phyloP scores from a whole-genome alignment of 768 basidiomycete genomes.

The Pleurotus tuber-regium region DNA sequence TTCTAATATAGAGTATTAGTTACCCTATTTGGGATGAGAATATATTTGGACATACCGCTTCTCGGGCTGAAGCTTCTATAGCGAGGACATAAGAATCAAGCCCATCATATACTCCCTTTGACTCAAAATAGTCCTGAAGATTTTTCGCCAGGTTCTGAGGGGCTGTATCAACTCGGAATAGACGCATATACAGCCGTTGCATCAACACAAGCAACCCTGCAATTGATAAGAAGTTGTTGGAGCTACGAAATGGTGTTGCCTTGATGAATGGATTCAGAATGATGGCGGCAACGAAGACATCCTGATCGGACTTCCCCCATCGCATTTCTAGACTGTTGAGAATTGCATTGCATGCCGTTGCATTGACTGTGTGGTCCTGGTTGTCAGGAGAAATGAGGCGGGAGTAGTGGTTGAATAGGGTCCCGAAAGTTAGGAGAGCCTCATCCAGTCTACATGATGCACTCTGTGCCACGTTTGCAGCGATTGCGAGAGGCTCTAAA shows the following conservation, averaged over 20 bases:
- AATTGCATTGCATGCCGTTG: slow-evolving; percentile 3
- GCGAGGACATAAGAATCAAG: background rate
- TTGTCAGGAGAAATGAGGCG: no score
- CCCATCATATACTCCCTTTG: background rate
- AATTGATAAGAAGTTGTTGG: background rate
- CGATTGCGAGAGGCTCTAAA: slow-evolving; percentile 18
- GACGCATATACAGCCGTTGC: background rate
- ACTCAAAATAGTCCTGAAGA: slow-evolving; percentile 1
- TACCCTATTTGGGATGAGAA: no score
- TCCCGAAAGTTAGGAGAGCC: slow-evolving; percentile 1
- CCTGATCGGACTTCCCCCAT: slow-evolving; percentile 25
- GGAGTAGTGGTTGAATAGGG: background rate
- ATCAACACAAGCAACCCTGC: background rate
- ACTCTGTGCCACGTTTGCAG: slow-evolving; percentile 20
- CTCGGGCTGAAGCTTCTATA: background rate
- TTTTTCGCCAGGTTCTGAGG: background rate
- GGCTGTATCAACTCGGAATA: background rate
- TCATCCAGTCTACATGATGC: slow-evolving; percentile 14
- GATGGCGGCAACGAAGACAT: slow-evolving; percentile 28
- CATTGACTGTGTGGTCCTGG: no score
- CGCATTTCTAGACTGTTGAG: slow-evolving; percentile 18
- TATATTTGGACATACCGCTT: background rate
- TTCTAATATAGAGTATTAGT: background rate
- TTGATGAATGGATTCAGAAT: slow-evolving; percentile 25
- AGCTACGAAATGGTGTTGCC: slow-evolving; percentile 15